Evolutionary conservation across 179 eudicot species (phyloP), one percentile per base, ranked within the genome.

Genomic region (Beta lomatogona): DNA sequence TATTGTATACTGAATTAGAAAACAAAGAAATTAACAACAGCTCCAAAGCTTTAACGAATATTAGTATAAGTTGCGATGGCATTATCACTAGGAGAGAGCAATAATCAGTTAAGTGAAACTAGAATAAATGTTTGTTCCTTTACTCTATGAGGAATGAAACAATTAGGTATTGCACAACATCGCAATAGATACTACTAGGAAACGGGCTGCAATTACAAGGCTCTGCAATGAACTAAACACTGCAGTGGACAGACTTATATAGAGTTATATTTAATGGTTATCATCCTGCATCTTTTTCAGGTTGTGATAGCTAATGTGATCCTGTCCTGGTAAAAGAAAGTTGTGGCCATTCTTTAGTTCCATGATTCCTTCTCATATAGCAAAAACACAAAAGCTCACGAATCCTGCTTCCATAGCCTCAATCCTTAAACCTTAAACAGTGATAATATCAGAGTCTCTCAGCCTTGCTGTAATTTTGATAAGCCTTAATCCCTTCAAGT

Each of bases 1-100:
- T 82, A 95, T 84, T 64, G 98, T 95, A 84, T 93, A 93, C 98
- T 95, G 90, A 75, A 59, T 25, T 25, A 25, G 28, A 45, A 70
- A 73, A 61, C 57, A 57, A n/a, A 9, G 9, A 72, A 77, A 53
- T 59, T 73, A 45, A 80, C 10, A 53, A 36, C 73, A 28, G 58
- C 9, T 48, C 36, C 69, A 81, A 28, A 81, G 70, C 53, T n/a
- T 52, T 36, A 48, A 50, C 52, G 16, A 54, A 45, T 36, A 50
- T 36, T 36, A 36, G 75, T 41, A 48, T 46, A 44, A 13, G 71
- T 18, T 72, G 72, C 71, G 13, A 16, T 21, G 12, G 70, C 10
- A 60, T 48, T 31, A 71, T 25, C 12, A 52, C 41, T 0, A 13
- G 11, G 60, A 63, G 64, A 9, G 28, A 63, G 13, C 25, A 25